A percentile compares a stretch with the other conserved stretches of the same genome.
phyloP scores from a whole-genome alignment of 2,329 filamentous ascomycete species.

The Tympanopsis confertula region DNA sequence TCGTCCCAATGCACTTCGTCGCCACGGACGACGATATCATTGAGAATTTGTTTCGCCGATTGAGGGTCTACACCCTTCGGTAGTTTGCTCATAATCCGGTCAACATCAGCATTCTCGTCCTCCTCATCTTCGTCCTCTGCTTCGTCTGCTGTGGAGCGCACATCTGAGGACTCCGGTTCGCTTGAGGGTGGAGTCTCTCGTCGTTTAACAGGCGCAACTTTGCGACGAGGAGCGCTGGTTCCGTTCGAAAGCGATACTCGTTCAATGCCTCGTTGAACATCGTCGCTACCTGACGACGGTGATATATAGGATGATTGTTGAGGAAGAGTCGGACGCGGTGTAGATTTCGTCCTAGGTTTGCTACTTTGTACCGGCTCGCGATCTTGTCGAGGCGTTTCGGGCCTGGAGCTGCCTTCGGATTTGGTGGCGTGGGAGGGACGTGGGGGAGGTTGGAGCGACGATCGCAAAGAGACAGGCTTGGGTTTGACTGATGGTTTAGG shows the following conservation, averaged over 20 bases:
- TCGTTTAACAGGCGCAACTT: slow-evolving; percentile 9
- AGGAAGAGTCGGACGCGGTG: too few species aligned
- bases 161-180: slow-evolving; percentile 33
- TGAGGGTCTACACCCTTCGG: slow-evolving; percentile 71
- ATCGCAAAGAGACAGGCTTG: not conserved
- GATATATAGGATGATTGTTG: too few species aligned
- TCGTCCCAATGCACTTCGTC: slow-evolving; percentile 94
- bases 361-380: too few species aligned
- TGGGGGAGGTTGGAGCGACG: not conserved
- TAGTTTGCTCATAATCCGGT: slow-evolving; percentile 61
- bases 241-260: too few species aligned
- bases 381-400: too few species aligned
- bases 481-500: not conserved
- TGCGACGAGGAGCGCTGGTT: too few species aligned
- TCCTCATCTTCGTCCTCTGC: slow-evolving; percentile 24
- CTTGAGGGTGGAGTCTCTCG: slow-evolving; percentile 24
- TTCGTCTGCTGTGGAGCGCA: slow-evolving; percentile 26
- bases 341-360: too few species aligned
- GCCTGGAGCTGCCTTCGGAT: too few species aligned
- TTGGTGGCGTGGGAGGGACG: too few species aligned
- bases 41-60: slow-evolving; percentile 83
- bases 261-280: too few species aligned
- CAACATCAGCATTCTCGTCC: slow-evolving; percentile 44
- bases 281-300: too few species aligned
- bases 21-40: slow-evolving; percentile 87